Percentiles rank a stretch among this genome's conserved stretches.
Evolutionary conservation across 352 stramenopile genomes (phyloP).

Genomic region (Globisporangium cystogenes): DNA sequence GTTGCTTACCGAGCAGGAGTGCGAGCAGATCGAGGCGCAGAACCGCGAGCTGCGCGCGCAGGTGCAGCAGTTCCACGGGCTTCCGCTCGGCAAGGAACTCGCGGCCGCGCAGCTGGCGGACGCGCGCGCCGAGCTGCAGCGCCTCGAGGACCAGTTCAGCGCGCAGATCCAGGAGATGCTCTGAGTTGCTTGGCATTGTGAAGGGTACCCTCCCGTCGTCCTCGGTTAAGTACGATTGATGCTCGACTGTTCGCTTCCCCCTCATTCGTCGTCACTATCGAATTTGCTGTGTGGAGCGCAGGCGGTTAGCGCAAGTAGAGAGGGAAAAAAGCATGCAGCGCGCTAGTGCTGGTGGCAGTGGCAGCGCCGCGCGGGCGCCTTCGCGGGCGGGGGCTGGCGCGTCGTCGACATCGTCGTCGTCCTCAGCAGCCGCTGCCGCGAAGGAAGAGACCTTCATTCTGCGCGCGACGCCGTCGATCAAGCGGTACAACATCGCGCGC

Average conservation of each 20-base stretch:
- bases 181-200: no score
- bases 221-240: no score
- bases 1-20: slow-evolving; percentile 19
- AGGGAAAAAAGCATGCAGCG: no score
- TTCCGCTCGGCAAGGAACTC: slow-evolving; percentile 33
- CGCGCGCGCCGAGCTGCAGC: slow-evolving; percentile 27
- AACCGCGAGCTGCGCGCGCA: slow-evolving; percentile 24
- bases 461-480: slow-evolving; percentile 81
- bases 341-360: no score
- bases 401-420: background rate
- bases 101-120: slow-evolving; percentile 25
- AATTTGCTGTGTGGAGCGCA: no score
- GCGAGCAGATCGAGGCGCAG: slow-evolving; percentile 21
- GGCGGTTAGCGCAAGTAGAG: no score
- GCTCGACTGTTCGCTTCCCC: no score
- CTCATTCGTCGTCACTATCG: no score
- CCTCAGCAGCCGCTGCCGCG: background rate
- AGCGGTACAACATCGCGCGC: slow-evolving; percentile 84
- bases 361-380: no score
- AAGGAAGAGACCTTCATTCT: slow-evolving; percentile 71
- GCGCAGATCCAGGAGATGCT: slow-evolving; percentile 43
- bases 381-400: no score
- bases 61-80: slow-evolving; percentile 26
- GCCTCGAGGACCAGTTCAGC: slow-evolving; percentile 44
- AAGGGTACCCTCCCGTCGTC: no score